phyloP scores from a whole-genome alignment of 331 rosid species.

The Spiraea crenata region DNA sequence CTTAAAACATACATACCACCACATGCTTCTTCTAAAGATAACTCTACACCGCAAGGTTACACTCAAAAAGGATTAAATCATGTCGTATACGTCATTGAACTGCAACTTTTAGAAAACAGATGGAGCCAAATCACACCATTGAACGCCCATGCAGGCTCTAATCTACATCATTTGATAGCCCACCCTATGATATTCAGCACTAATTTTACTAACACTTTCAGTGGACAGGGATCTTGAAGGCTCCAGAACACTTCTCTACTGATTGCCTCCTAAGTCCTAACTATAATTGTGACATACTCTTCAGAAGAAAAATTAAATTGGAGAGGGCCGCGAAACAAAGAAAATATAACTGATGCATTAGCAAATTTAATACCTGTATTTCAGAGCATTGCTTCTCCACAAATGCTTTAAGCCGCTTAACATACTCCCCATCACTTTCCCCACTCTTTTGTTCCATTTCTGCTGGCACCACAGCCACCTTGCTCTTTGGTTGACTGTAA shows the following conservation, averaged over 20 bases:
- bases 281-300: neutral
- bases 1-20: slow-evolving; percentile 6
- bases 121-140: too few species aligned
- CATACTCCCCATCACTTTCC: slow-evolving; percentile 73
- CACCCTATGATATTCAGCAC: too few species aligned
- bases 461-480: slow-evolving; percentile 87
- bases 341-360: neutral
- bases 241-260: too few species aligned
- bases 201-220: too few species aligned
- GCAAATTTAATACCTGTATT: slow-evolving; percentile 62
- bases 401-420: slow-evolving; percentile 78
- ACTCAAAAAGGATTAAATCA: neutral
- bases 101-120: neutral
- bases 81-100: neutral
- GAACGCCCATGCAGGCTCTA: too few species aligned
- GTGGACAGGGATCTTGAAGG: too few species aligned
- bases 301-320: slow-evolving; percentile 8
- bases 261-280: too few species aligned
- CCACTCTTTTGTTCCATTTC: slow-evolving; percentile 78
- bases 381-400: slow-evolving; percentile 90
- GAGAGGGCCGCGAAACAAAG: neutral
- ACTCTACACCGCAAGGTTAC: neutral
- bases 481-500: slow-evolving; percentile 75
- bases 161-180: too few species aligned
- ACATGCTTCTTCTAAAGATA: neutral